Percentiles rank a stretch among this genome's conserved stretches.
Conservation (phyloP, 2,329 filamentous ascomycete species). For the Penicillium sumatraense region DNA sequence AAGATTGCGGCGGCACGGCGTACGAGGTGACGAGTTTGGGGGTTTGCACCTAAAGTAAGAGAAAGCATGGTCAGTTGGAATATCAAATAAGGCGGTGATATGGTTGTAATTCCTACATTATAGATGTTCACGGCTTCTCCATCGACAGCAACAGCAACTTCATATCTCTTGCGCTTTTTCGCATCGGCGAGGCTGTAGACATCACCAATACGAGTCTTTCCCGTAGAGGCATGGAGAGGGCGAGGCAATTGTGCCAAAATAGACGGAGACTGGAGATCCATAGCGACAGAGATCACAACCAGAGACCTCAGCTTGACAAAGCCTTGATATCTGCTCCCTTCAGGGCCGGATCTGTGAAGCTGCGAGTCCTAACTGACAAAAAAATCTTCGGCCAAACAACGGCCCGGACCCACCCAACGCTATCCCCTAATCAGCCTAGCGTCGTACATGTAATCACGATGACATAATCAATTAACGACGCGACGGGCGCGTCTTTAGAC, state of each 20-base stretch:
- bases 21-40: conserved; percentile 65
- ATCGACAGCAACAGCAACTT: conserved; percentile 63
- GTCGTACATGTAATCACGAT: conserved; percentile 13
- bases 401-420: conserved; percentile 24
- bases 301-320: conserved; percentile 6
- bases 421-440: conserved; percentile 18
- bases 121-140: conserved; percentile 67
- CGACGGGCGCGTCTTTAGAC: conserved; percentile 25
- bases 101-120: conserved; percentile 52
- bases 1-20: conserved; percentile 63
- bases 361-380: conserved; percentile 27
- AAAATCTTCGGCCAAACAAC: conserved; percentile 44
- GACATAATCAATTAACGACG: conserved; percentile 25
- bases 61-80: conserved; percentile 11
- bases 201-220: conserved; percentile 47
- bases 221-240: conserved; percentile 45
- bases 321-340: conserved; percentile 14
- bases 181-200: conserved; percentile 60
- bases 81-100: neutral
- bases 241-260: conserved; percentile 52
- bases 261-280: conserved; percentile 51
- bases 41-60: conserved; percentile 57
- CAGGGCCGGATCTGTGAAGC: conserved; percentile 23
- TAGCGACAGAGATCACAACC: conserved; percentile 24
- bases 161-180: conserved; percentile 66